Base-by-base conservation (phyloP, 768 basidiomycete genomes). In the Suillus americanus region DNA sequence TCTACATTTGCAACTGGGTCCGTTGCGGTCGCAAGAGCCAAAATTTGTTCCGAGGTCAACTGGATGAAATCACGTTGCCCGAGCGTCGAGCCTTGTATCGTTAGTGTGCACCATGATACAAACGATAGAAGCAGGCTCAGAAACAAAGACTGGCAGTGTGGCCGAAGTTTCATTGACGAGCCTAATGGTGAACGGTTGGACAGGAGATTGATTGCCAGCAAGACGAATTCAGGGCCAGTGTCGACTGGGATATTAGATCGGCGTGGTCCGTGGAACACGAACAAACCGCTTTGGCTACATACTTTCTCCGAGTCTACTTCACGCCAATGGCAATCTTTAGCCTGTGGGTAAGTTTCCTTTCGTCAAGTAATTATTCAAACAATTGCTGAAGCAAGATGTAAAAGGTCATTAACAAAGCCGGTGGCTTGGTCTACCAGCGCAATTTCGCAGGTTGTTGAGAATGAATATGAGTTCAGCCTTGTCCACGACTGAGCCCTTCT, bases 381-480 rank as follows among this genome's bases (percentile, higher is more conserved):
- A 30, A 46, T 38, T 53, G 48, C 38, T 62, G 46, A 68, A 18
- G 45, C 46, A 69, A n/a, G 33, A 33, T 30, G 53, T 23, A 75
- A 64, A 75, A 95, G 92, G 87, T 98, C 63, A 97, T 99, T 72
- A 99, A 98, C 78, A 99, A 99, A 81, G 97, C 97, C 16, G 97
- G 97, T 33, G 97, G 97, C 8, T 85, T 99, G 40, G 91, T 98
- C 51, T 99, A 96, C 79, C 91, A 96, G 70, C 86, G 92, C 64
- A 94, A 89, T 73, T 97, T 96, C 74, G 88, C 90, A 80, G 94
- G 96, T 93, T 67, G 55, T 81, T 73, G 62, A 59, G 18, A 59
- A 20, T 25, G 12, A 41, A 41, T 57, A 28, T 41, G 12, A 62
- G 23, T 48, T 38, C 28, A 30, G 51, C 35, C 12, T 13, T 25